Base-by-base conservation (phyloP, 768 basidiomycete genomes). In the Podaxis rugospora region DNA sequence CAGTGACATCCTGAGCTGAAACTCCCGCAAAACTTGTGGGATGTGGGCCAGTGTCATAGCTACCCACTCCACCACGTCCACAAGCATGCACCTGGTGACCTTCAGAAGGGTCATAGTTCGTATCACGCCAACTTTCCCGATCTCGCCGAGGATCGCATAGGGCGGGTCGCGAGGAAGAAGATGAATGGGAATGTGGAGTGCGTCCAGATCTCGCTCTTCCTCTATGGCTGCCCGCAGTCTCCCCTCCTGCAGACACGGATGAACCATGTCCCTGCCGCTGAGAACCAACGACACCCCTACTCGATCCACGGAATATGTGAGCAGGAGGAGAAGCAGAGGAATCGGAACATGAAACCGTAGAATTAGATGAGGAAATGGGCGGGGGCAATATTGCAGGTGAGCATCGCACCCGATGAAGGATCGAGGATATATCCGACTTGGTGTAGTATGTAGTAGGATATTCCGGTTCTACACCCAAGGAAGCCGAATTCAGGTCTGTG, bases 321-420 rank as follows among this genome's bases (percentile, higher is more conserved):
- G 14, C 27, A 13, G 40, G 28, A 23, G 14, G n/a, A 42, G 36
- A 40, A 9, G 18, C 42, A 16, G 52, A 54, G 35, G 14, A 36
- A n/a, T 21, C 44, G 49, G 57, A 14, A 25, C 9, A 85, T 70
- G 78, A 76, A 64, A 69, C 87, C 72, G 80, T 83, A 67, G 80
- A 74, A 55, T 74, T 72, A 58, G 73, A 78, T 65, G 74, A 74
- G 54, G 63, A 18, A 14, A 32, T 75, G 54, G 73, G 71, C 61
- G 73, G 76, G 69, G 67, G 72, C 66, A 75, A 78, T 61, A 63
- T 68, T 60, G 72, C 68, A 66, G 76, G 67, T 28, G 84, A 79
- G 64, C 77, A 74, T 55, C 75, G 79, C 56, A 89, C 66, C 54
- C 81, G 83, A 61, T 68, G 69, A 62, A 90, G 74, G 63, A 88